phyloP scores from a whole-genome alignment of 2,329 filamentous ascomycete genomes.

The Penicillium sp. region DNA sequence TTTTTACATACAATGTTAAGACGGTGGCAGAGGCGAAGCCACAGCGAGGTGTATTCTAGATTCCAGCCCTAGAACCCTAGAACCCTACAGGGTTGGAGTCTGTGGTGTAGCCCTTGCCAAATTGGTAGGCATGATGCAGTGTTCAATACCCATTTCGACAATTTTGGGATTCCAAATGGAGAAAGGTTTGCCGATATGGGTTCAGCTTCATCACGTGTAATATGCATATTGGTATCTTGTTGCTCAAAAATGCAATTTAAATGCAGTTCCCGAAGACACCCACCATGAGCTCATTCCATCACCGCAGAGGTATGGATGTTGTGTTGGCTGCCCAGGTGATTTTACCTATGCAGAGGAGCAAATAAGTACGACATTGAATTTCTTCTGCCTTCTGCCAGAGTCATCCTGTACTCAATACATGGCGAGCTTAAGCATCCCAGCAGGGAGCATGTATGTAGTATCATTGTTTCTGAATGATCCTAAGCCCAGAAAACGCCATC shows the following conservation, averaged over 20 bases:
- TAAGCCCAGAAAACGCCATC: slow-evolving; percentile 18
- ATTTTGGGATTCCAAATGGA: neutral
- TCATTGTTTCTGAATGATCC: slow-evolving; percentile 5
- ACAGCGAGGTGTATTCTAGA: neutral
- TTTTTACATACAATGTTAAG: neutral
- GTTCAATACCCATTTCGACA: neutral
- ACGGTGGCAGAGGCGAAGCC: neutral
- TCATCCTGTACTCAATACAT: neutral
- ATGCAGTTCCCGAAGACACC: neutral
- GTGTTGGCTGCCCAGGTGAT: neutral
- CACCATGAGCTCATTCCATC: neutral
- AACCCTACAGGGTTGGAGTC: too few relatives aligned
- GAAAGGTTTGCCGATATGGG: neutral
- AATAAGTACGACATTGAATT: neutral
- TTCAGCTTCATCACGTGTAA: neutral
- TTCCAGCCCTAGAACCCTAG: too few relatives aligned
- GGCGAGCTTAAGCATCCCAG: neutral
- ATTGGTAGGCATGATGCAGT: neutral
- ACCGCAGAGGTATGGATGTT: neutral
- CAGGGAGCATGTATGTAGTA: neutral
- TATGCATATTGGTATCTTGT: neutral
- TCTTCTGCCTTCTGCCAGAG: neutral
- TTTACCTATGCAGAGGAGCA: neutral
- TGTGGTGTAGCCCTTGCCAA: neutral
- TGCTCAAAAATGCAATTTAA: neutral